phyloP scores from a whole-genome alignment of 1,139 yeast genomes.

The Blastobotrys proliferans region DNA sequence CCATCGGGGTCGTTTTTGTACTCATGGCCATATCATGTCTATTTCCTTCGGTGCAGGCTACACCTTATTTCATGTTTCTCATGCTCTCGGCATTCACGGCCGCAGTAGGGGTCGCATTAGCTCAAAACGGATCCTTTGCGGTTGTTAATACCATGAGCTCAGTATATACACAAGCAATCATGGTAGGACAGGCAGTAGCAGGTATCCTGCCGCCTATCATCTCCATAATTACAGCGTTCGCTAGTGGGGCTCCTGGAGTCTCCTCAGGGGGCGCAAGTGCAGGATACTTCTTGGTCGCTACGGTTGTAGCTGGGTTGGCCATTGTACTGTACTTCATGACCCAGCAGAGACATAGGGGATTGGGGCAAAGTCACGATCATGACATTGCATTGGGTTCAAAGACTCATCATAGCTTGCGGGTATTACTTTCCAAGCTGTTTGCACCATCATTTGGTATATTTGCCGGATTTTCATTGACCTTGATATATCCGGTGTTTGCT shows the following conservation, averaged over 20 bases:
- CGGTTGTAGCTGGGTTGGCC: conserved; percentile 53
- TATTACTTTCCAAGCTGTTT: conserved; percentile 56
- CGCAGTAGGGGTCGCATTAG: conserved; percentile 51
- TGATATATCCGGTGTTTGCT: conserved; percentile 89
- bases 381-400: conserved; percentile 1
- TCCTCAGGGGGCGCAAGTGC: conserved; percentile 11
- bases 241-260: conserved; percentile 39
- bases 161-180: conserved; percentile 76
- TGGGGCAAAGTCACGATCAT: conserved; percentile 5
- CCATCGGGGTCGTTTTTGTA: conserved; percentile 55
- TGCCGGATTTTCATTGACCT: conserved; percentile 67
- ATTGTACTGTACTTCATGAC: conserved; percentile 26
- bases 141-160: conserved; percentile 76
- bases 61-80: conserved; percentile 39
- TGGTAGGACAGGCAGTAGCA: conserved; percentile 93
- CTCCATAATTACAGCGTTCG: conserved; percentile 50
- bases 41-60: conserved; percentile 40
- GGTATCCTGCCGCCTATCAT: conserved; percentile 87
- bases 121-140: conserved; percentile 91
- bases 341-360: not conserved
- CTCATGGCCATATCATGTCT: conserved; percentile 38
- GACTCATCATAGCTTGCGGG: conserved; percentile 44
- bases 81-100: conserved; percentile 44
- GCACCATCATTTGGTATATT: conserved; percentile 67
- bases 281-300: conserved; percentile 66